Evolutionary conservation across 2,329 filamentous ascomycete genomes (phyloP).

Genomic region (Fusarium oligoseptatum): DNA sequence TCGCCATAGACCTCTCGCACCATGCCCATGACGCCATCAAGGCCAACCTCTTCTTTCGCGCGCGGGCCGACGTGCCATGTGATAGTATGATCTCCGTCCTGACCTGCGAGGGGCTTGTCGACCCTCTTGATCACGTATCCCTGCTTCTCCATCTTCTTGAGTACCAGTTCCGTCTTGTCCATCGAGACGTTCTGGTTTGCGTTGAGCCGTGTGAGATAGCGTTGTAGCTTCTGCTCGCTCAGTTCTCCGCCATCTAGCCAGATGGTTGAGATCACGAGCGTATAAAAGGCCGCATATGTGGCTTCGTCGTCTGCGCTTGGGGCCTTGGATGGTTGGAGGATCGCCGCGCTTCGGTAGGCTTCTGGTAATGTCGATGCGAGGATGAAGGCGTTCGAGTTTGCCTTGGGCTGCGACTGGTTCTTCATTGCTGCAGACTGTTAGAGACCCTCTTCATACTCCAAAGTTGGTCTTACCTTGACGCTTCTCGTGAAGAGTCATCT

Average conservation of each 20-base stretch:
- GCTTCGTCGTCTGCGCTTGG: conserved; percentile 77
- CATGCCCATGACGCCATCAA: conserved; percentile 79
- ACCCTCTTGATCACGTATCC: conserved; percentile 84
- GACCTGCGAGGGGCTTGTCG: conserved; percentile 67
- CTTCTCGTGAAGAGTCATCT: conserved; percentile 81
- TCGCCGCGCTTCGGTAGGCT: conserved; percentile 73
- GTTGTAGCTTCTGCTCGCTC: conserved; percentile 81
- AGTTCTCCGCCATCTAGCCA: conserved; percentile 79
- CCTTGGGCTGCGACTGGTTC: conserved; percentile 64
- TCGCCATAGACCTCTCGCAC: conserved; percentile 72
- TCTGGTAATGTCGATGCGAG: conserved; percentile 79
- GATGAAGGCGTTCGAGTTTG: conserved; percentile 79
- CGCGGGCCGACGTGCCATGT: conserved; percentile 89
- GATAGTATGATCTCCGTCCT: conserved; percentile 79
- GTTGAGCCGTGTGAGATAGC: conserved; percentile 81
- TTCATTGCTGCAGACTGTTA: conserved; percentile 52
- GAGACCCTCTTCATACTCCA: neutral
- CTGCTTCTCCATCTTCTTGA: conserved; percentile 82
- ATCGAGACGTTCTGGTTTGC: conserved; percentile 80
- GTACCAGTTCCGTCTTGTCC: conserved; percentile 80
- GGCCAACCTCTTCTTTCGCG: conserved; percentile 86
- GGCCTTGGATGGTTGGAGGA: conserved; percentile 76
- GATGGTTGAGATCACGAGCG: conserved; percentile 82
- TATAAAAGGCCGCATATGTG: conserved; percentile 86
- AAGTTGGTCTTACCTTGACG: conserved; percentile 71